phyloP scores from a whole-genome alignment of 805 yeast species.

The Pichia cabralensis region DNA sequence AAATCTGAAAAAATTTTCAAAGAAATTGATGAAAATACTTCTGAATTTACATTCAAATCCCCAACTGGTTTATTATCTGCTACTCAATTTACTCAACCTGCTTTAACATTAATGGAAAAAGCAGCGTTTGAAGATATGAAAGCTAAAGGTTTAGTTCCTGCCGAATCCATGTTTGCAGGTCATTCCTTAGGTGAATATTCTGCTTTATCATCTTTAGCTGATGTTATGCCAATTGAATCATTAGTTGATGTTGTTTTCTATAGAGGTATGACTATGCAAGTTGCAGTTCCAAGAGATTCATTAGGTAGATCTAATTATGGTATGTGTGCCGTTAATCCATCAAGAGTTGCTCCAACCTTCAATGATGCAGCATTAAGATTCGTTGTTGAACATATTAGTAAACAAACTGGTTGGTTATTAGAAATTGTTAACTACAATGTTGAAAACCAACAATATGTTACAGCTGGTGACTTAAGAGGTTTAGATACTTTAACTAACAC shows the following conservation, averaged over 20 bases:
- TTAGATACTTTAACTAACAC: slow-evolving; percentile 90
- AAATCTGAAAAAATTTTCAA: slow-evolving; percentile 93
- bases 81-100: slow-evolving; percentile 99
- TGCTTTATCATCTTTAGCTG: slow-evolving; percentile 93
- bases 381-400: slow-evolving; percentile 81
- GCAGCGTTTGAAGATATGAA: slow-evolving; percentile 97
- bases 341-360: slow-evolving; percentile 82
- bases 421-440: slow-evolving; percentile 98
- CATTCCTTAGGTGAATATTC: slow-evolving; percentile 99
- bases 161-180: slow-evolving; percentile 93
- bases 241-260: slow-evolving; percentile 96
- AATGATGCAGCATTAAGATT: slow-evolving; percentile 88
- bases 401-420: slow-evolving; percentile 83
- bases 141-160: slow-evolving; percentile 89
- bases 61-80: slow-evolving; percentile 95
- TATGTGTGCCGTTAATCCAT: slow-evolving; percentile 98
- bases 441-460: slow-evolving; percentile 95
- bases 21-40: slow-evolving; percentile 70
- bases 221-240: slow-evolving; percentile 97
- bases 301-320: slow-evolving; percentile 96
- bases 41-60: slow-evolving; percentile 80
- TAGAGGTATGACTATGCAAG: slow-evolving; percentile 99
- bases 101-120: slow-evolving; percentile 97
- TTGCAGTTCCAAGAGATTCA: slow-evolving; percentile 96
- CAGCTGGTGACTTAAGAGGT: slow-evolving; percentile 97